Base-by-base conservation (phyloP, 768 basidiomycete genomes). In the Nevesoporus exiguus region DNA sequence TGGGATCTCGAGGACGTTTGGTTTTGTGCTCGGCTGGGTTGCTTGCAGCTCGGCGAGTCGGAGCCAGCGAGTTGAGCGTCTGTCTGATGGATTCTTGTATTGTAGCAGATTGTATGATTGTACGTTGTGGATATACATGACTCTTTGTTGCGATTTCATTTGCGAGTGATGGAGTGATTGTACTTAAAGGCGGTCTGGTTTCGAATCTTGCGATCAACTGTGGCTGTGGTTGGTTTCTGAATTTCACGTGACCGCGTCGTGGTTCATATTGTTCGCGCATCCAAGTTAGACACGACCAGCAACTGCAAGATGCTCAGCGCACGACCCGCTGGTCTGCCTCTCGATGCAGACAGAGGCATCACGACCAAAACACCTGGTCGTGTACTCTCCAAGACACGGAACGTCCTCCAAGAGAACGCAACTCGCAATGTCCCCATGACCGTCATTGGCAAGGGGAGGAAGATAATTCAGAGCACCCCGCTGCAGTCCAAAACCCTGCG, bases 1-100 rank as follows among this genome's bases (percentile, higher is more conserved):
- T 49, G 61, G 64, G 67, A 74, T 74, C 76, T 83, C 81, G 81
- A 83, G 77, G 83, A 84, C 78, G 83, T 84, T 83, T 80, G 81
- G 81, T 66, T 70, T 42, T 57, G 71, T 54, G 52, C 51, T 47
- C 63, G 5, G 56, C 47, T 39, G 69, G 55, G 60, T 61, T 72
- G 66, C 55, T 56, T 57, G 66, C 66, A 62, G 68, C 49, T 48
- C 3, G n/a, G 60, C 29, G 56, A 25, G 41, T n/a, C 14, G 5
- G 70, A 70, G 68, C 71, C 80, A 79, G 72, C 78, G 80, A 77
- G 79, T 70, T 17, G 77, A 77, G 80, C 71, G 79, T 80, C 14
- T 43, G 41, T 43, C 41, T 43, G 41, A 43, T 43, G 24, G 22
- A 27, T 27, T 24, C 7, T 25, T 11, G 19, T 40, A 40, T 5